A percentile compares a stretch with the other conserved stretches of the same genome.
Evolutionary conservation across 2,329 filamentous ascomycete species (phyloP).

Genomic region (Aspergillus quadricinctus): DNA sequence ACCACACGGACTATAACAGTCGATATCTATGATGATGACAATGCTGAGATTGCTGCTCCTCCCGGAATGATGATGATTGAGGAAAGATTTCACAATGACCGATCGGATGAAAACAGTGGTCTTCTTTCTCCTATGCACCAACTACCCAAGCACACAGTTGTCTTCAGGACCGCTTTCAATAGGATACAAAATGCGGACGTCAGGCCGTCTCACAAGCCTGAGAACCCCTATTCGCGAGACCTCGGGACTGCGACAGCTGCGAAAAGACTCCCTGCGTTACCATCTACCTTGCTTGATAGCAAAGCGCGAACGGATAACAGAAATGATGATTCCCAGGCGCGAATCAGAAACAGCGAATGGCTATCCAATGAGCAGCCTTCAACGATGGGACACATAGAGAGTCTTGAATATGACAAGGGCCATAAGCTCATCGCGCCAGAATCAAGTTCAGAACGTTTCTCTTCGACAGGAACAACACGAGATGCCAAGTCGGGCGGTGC

Average conservation of each 20-base stretch:
- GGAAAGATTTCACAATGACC: conserved; percentile 47
- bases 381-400: background rate
- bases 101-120: conserved; percentile 34
- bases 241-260: background rate
- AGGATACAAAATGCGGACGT: conserved; percentile 35
- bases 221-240: background rate
- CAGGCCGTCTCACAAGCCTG: conserved; percentile 16
- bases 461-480: background rate
- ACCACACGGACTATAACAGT: conserved; percentile 46
- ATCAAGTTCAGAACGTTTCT: background rate
- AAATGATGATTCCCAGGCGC: background rate
- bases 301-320: background rate
- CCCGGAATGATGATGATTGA: conserved; percentile 45
- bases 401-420: background rate
- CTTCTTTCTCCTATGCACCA: conserved; percentile 30
- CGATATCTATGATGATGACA: conserved; percentile 42
- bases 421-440: background rate
- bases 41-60: conserved; percentile 40
- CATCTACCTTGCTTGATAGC: background rate
- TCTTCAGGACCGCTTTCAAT: conserved; percentile 44
- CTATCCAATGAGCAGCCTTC: background rate
- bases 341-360: background rate
- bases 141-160: conserved; percentile 41
- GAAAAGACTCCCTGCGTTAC: background rate
- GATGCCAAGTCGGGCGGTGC: background rate